A percentile compares a stretch with the other conserved stretches of the same genome.
Evolutionary conservation across 2,329 filamentous ascomycete species (phyloP).

Genomic region (Arthrobotrys sinensis): DNA sequence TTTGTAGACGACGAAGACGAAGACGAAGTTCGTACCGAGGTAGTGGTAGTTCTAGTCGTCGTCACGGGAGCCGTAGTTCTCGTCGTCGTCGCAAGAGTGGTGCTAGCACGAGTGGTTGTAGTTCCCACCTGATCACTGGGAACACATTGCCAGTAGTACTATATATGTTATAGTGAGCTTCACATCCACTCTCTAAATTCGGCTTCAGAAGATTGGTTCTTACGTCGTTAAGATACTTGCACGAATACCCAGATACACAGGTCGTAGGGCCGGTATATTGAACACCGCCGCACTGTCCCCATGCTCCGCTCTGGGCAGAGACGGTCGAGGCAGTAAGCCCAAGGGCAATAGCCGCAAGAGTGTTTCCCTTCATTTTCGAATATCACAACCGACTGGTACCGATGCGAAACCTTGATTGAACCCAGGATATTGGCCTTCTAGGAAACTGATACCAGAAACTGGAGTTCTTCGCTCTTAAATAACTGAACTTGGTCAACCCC

Average conservation of each 20-base stretch:
- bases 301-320: slow-evolving; percentile 67
- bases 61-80: slow-evolving; percentile 32
- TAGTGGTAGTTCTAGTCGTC: too few relatives aligned
- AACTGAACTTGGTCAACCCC: neutral
- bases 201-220: slow-evolving; percentile 66
- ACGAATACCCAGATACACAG: slow-evolving; percentile 69
- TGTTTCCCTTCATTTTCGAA: slow-evolving; percentile 48
- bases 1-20: slow-evolving; percentile 4
- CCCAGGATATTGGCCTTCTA: slow-evolving; percentile 7
- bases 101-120: slow-evolving; percentile 27
- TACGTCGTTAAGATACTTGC: slow-evolving; percentile 67
- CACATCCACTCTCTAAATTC: neutral
- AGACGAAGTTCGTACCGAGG: slow-evolving; percentile 4
- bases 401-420: slow-evolving; percentile 3
- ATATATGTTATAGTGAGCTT: slow-evolving; percentile 6
- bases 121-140: slow-evolving; percentile 35
- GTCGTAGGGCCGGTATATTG: slow-evolving; percentile 67
- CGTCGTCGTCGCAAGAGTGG: slow-evolving; percentile 14
- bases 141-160: slow-evolving; percentile 60
- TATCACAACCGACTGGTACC: slow-evolving; percentile 20
- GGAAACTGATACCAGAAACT: neutral
- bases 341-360: slow-evolving; percentile 41
- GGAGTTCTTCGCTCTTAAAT: slow-evolving; percentile 29
- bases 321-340: slow-evolving; percentile 61
- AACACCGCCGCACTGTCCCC: slow-evolving; percentile 69